Conservation (phyloP, 2,329 filamentous ascomycete species). For the Colletotrichum nymphaeae region DNA sequence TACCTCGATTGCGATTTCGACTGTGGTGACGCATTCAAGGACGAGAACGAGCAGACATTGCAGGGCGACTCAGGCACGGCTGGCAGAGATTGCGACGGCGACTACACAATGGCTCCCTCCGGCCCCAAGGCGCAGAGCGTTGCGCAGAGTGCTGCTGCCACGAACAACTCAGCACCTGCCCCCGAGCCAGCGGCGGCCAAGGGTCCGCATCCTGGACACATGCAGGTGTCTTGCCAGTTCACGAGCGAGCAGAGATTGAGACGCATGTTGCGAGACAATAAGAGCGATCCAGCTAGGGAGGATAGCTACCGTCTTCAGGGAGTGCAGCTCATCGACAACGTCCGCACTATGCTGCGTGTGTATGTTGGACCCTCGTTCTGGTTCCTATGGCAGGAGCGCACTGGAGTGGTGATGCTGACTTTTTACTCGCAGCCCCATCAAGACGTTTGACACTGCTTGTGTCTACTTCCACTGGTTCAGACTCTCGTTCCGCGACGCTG, state of each 20-base stretch:
- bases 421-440: conserved; percentile 73
- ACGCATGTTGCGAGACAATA: conserved; percentile 75
- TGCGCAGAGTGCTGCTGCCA: conserved; percentile 21
- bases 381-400: background rate
- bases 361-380: conserved; percentile 55
- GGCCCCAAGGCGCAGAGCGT: conserved; percentile 32
- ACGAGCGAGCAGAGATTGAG: conserved; percentile 85
- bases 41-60: background rate
- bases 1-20: background rate
- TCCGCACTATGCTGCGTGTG: conserved; percentile 83
- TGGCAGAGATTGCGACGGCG: background rate
- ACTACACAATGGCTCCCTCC: conserved; percentile 27
- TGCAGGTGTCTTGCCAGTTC: conserved; percentile 73
- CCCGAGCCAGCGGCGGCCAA: conserved; percentile 36
- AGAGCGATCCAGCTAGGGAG: conserved; percentile 81
- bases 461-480: conserved; percentile 96
- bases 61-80: background rate
- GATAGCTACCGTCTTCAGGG: conserved; percentile 86
- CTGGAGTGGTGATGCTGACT: conserved; percentile 21
- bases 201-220: conserved; percentile 60
- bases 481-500: conserved; percentile 83
- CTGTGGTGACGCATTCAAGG: background rate
- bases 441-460: conserved; percentile 91
- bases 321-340: conserved; percentile 88
- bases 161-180: conserved; percentile 7